Conservation (phyloP, 108 stramenopile genomes). For the Fragilaria crotonensis region DNA sequence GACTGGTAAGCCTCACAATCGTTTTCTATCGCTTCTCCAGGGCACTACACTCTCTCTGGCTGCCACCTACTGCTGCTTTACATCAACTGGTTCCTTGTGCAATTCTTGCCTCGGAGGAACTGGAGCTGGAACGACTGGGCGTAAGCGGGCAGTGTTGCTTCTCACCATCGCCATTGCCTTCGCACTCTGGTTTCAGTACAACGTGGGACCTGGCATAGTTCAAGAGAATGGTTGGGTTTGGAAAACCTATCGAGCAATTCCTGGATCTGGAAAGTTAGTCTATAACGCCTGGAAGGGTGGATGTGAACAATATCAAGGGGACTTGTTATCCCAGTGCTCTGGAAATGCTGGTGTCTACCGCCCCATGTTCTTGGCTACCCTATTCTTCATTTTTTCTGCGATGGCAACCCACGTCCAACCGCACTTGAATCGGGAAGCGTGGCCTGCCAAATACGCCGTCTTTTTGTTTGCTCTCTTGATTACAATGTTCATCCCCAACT, state of each 20-base stretch:
- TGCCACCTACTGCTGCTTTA: slow-evolving; percentile 57
- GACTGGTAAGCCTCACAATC: too few species aligned
- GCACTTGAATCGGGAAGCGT: slow-evolving; percentile 50
- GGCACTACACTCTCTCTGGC: slow-evolving; percentile 45
- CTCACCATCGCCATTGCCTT: slow-evolving; percentile 46
- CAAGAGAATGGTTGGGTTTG: slow-evolving; percentile 35
- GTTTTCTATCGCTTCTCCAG: not conserved
- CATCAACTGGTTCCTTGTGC: slow-evolving; percentile 50
- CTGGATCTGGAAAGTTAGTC: slow-evolving; percentile 50
- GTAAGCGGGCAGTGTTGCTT: slow-evolving; percentile 71
- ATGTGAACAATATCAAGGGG: slow-evolving; percentile 42
- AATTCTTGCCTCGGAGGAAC: slow-evolving; percentile 63
- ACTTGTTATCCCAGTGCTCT: slow-evolving; percentile 47
- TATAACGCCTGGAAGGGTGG: slow-evolving; percentile 57
- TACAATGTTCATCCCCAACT: slow-evolving; percentile 52
- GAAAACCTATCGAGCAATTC: slow-evolving; percentile 42
- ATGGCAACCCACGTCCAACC: slow-evolving; percentile 43
- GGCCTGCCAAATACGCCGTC: slow-evolving; percentile 75
- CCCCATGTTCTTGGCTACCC: slow-evolving; percentile 47
- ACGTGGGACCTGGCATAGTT: slow-evolving; percentile 58
- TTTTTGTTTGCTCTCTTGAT: slow-evolving; percentile 49
- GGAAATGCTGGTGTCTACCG: slow-evolving; percentile 79
- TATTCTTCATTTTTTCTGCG: slow-evolving; percentile 60
- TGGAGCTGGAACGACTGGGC: slow-evolving; percentile 53
- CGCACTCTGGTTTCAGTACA: slow-evolving; percentile 72